Evolutionary conservation across 2,329 filamentous ascomycete species (phyloP), one percentile per base, ranked within the genome.

Genomic region (Diplodia scrobiculata): DNA sequence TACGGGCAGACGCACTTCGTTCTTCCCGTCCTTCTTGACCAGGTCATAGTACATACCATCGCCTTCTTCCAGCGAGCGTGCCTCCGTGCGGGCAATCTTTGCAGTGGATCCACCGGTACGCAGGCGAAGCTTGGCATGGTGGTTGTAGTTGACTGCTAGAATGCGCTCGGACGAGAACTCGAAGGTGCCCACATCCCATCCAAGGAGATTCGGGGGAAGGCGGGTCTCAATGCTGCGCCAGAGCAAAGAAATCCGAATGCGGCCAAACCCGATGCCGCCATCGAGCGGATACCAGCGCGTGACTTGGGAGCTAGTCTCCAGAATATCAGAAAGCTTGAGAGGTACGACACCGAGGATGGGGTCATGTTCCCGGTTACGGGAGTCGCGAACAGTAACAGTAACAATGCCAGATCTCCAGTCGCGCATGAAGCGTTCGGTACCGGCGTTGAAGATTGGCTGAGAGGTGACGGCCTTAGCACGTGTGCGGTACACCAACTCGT

Each of bases 221-320:
- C 87, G 87, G 63, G 94, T 89, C 76, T 97, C 93, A 51, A 97
- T 86, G 32, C 91, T 93, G 32, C 94, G 89, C 85, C 97, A 97
- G 2, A 98, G 84, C 2, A 98, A 79, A 0, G 92, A 96, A 70
- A 99, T 90, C 48, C 93, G 89, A 67, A 96, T 85, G 7, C 94
- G 89, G 47, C 95, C 95, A 70, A 95, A 98, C 0, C 95, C 81
- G 69, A 98, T 89, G 11, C 95, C 95, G 25, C 94, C 95, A 73
- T 97, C 93, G 0, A 99, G 84, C n/a, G 95, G 94, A 75, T 97
- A 98, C 92, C 93, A 97, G 67, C 92, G 84, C 2, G 92, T 96
- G 65, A 89, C 85, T 76, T 98, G 92, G 52, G 92, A 96, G 70
- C 88, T 90, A 0, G 89, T 96, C 72, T 94, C 88, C 25, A 99